Evolutionary conservation across 2,329 filamentous ascomycete genomes (phyloP).

Genomic region (Clonostachys sp.): DNA sequence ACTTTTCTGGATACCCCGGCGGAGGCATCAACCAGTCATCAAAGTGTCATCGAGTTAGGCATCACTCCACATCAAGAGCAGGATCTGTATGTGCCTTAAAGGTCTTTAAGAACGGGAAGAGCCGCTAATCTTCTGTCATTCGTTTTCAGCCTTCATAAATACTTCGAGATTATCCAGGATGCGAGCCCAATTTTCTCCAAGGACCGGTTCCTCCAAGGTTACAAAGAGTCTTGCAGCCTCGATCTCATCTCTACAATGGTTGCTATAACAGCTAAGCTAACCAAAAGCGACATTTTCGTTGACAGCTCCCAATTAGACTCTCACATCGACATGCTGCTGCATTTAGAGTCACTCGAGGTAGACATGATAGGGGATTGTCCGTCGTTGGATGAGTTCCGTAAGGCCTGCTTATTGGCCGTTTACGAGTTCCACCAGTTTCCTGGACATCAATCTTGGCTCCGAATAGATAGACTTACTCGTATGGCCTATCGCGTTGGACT

Average conservation of each 20-base stretch:
- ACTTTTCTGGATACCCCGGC: background rate
- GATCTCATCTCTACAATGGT: background rate
- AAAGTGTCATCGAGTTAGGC: background rate
- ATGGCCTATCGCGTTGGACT: conserved; percentile 7
- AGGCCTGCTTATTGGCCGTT: conserved; percentile 1
- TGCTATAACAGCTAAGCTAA: background rate
- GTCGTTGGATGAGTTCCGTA: background rate
- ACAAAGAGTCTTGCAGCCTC: background rate
- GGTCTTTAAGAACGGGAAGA: too few relatives aligned
- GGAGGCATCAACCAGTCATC: background rate
- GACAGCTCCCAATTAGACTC: background rate
- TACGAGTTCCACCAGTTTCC: conserved; percentile 3
- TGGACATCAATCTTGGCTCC: conserved; percentile 9
- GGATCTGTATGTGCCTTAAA: too few relatives aligned
- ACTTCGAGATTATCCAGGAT: background rate
- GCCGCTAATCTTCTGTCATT: background rate
- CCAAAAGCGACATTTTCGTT: background rate
- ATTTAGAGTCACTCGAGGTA: background rate
- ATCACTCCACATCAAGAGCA: background rate
- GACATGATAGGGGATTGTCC: background rate
- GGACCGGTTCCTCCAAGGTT: background rate
- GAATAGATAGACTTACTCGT: conserved; percentile 4
- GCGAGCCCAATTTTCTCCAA: background rate
- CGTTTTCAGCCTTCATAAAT: background rate
- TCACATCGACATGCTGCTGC: conserved; percentile 1